phyloP scores from a whole-genome alignment of 1,139 yeast genomes.

The Pichia sp. region DNA sequence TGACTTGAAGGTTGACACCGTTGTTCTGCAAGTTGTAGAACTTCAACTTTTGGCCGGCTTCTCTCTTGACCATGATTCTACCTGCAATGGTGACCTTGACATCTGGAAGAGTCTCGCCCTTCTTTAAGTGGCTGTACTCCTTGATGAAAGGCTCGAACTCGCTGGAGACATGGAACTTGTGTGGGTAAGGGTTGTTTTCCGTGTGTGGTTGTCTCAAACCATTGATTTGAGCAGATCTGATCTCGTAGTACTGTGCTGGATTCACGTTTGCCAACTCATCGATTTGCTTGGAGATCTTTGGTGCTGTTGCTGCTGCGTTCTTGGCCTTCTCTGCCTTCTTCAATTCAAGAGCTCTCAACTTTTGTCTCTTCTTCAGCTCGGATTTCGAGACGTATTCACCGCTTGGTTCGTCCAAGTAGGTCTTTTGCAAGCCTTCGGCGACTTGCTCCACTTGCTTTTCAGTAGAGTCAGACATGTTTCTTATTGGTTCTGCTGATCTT shows the following conservation, averaged over 20 bases:
- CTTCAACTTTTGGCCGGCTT: conserved; percentile 89
- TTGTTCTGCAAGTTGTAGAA: conserved; percentile 93
- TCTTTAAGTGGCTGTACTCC: conserved; percentile 62
- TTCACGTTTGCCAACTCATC: conserved; percentile 82
- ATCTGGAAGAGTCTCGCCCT: conserved; percentile 81
- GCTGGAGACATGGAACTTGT: conserved; percentile 74
- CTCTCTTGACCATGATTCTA: conserved; percentile 94
- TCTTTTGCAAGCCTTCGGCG: conserved; percentile 79
- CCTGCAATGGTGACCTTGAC: conserved; percentile 78
- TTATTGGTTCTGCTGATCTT: not conserved
- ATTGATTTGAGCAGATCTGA: conserved; percentile 85
- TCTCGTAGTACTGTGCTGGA: conserved; percentile 91
- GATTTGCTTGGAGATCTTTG: conserved; percentile 51
- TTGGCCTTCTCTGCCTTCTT: conserved; percentile 89
- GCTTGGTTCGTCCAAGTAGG: conserved; percentile 86
- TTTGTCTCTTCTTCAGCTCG: conserved; percentile 94
- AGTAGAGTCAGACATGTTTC: conserved; percentile 32
- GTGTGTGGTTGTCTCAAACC: conserved; percentile 65
- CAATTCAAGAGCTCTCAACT: conserved; percentile 80
- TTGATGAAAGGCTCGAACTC: conserved; percentile 67
- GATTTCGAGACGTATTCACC: conserved; percentile 96
- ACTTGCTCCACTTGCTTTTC: conserved; percentile 48
- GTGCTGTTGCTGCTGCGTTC: conserved; percentile 51
- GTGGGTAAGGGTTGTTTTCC: conserved; percentile 86
- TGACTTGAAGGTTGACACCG: conserved; percentile 81